These are phyloP conservation scores for Cydonia oblonga DNA, from an alignment of 331 rosid species.

Conservation along the genomic window DNA sequence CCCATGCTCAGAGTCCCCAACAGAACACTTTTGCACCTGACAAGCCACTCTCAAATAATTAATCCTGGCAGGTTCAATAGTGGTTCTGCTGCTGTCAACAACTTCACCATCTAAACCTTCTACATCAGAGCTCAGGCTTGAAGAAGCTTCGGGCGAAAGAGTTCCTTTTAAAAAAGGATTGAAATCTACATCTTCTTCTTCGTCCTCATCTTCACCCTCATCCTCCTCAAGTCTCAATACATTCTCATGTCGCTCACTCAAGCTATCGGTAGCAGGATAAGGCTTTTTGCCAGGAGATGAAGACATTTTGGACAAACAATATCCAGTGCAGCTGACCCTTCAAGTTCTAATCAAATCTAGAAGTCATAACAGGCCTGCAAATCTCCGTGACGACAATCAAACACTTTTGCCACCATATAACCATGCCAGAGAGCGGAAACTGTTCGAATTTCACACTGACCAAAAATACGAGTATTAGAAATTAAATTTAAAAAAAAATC, in stretches of 20 bases:
- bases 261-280: not conserved
- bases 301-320: conserved; percentile 30
- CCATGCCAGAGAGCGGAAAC: not conserved
- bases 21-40: conserved; percentile 16
- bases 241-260: conserved; percentile 21
- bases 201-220: conserved; percentile 44
- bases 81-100: conserved; percentile 21
- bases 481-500: not conserved
- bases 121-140: conserved; percentile 76
- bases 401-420: not conserved
- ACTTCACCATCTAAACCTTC: conserved; percentile 60
- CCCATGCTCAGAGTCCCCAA: conserved; percentile 35
- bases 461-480: no score
- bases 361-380: not conserved
- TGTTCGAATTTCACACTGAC: not conserved
- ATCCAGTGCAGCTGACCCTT: not conserved
- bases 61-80: conserved; percentile 7
- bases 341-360: conserved; percentile 9
- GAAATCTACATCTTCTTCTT: conserved; percentile 73
- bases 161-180: conserved; percentile 67
- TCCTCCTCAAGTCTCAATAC: conserved; percentile 29
- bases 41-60: conserved; percentile 16
- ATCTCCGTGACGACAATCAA: not conserved
- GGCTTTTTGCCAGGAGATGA: conserved; percentile 23
- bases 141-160: conserved; percentile 69